Evolutionary conservation across 441 rosid species (phyloP), one percentile per base, ranked within the genome.

Genomic region (Gossypium schwendimanii): DNA sequence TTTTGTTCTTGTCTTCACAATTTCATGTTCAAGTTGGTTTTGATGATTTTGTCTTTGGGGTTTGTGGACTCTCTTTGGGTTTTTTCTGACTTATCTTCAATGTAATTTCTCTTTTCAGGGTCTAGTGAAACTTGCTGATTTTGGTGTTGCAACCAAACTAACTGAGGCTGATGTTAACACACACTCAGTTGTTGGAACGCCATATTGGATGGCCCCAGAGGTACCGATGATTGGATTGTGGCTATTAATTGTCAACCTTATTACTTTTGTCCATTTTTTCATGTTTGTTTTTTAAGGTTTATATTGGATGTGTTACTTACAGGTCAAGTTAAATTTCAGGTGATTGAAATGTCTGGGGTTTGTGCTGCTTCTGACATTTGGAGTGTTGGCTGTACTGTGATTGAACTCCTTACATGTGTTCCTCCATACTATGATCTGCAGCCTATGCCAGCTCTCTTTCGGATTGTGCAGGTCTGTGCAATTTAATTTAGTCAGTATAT

Each of bases 121-220:
- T 18, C 98, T 96, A 72, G 99, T 96, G 65, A 96, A 96, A 84
- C 97, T 96, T 81, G 99, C 99, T 87, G 99, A 93, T 85, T 96
- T 96, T 87, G 99, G 99, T 79, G 99, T 96, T 81, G 99, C 99
- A 50, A 96, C 99, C 75, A 96, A 96, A 82, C 83, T 96, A 76
- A 96, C 93, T 36, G 99, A 96, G 86, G 99, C 98, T 79, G 99
- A 96, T 87, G 87, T 87, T 73, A 92, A 96, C 83, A 96, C 99
- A 7, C 99, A 93, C 84, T 96, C 99, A 11, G 97, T 96, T 55
- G 99, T 93, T 80, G 99, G 98, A 83, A 96, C 99, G 39, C 99
- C 99, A 63, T 96, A 96, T 65, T 96, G 99, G 99, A 96, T 96
- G 99, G 99, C 99, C 64, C 99, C 99, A 3, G 97, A 96, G 97